These are phyloP conservation scores for Zygosaccharomyces rouxii DNA, from an alignment of 805 yeast species.

Conservation along the genomic window DNA sequence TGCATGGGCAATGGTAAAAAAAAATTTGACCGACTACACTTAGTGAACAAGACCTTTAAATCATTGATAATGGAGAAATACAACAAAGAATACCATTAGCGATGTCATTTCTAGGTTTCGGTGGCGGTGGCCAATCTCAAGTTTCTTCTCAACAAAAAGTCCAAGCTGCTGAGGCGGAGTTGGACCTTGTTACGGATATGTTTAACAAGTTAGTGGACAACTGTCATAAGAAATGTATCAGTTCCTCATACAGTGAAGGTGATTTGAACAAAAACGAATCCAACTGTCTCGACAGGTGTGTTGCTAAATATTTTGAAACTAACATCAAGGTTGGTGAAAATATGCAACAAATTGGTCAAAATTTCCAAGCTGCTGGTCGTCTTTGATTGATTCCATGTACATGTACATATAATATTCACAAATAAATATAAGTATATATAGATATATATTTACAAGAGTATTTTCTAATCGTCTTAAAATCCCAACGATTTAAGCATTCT, in stretches of 20 bases:
- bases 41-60: background rate
- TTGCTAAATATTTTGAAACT: conserved; percentile 88
- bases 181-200: conserved; percentile 97
- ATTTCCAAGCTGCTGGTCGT: conserved; percentile 37
- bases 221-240: conserved; percentile 84
- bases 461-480: conserved; percentile 18
- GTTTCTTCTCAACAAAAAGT: conserved; percentile 69
- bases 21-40: background rate
- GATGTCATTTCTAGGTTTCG: conserved; percentile 74
- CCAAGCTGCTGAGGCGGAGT: conserved; percentile 92
- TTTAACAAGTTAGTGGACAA: conserved; percentile 87
- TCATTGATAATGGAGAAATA: background rate
- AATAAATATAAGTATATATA: conserved; percentile 2
- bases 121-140: conserved; percentile 72
- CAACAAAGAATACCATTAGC: background rate
- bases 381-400: conserved; percentile 17
- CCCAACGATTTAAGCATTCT: conserved; percentile 64
- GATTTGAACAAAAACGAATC: conserved; percentile 76
- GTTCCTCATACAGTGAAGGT: conserved; percentile 59
- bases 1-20: background rate
- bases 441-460: conserved; percentile 1
- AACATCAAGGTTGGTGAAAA: conserved; percentile 91
- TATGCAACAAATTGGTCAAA: conserved; percentile 50
- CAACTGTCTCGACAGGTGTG: conserved; percentile 91
- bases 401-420: conserved; percentile 6